Percentiles rank a stretch among this genome's conserved stretches.
phyloP scores from a whole-genome alignment of 2,329 filamentous ascomycete species.

The Amauroascus niger region DNA sequence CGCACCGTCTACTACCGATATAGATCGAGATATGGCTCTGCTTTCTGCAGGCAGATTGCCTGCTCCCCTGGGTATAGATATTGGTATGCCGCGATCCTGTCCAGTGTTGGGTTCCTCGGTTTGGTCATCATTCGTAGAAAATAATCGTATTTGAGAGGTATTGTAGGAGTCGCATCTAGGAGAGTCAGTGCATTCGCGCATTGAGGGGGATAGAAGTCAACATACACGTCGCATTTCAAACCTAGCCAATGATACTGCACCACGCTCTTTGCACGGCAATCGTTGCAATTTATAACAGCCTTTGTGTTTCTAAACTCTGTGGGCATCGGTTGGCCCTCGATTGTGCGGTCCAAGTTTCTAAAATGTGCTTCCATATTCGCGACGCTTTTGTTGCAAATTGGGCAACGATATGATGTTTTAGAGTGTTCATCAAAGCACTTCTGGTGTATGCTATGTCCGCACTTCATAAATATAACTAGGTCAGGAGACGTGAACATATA shows the following conservation, averaged over 20 bases:
- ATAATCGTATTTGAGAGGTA: slow-evolving; percentile 35
- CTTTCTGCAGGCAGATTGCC: neutral
- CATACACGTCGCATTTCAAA: slow-evolving; percentile 62
- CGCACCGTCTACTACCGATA: neutral
- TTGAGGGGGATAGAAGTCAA: neutral
- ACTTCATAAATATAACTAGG: slow-evolving; percentile 86
- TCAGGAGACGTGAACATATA: slow-evolving; percentile 90
- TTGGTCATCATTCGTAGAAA: slow-evolving; percentile 16
- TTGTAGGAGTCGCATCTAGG: slow-evolving; percentile 40
- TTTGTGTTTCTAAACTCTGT: slow-evolving; percentile 66
- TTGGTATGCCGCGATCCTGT: slow-evolving; percentile 22
- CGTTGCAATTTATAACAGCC: slow-evolving; percentile 84
- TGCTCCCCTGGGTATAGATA: neutral
- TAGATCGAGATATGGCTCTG: neutral
- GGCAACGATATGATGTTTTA: slow-evolving; percentile 85
- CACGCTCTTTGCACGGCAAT: slow-evolving; percentile 79
- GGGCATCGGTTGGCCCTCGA: slow-evolving; percentile 86
- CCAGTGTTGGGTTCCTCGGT: slow-evolving; percentile 15
- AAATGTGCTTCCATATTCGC: slow-evolving; percentile 96
- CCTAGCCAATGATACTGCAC: slow-evolving; percentile 92
- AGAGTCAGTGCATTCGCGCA: slow-evolving; percentile 1
- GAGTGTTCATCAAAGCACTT: slow-evolving; percentile 83
- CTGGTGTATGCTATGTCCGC: slow-evolving; percentile 91
- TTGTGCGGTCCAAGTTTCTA: slow-evolving; percentile 77
- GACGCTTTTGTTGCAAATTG: slow-evolving; percentile 92